Base-by-base conservation (phyloP, 805 yeast genomes). In the Wickerhamiella sergipiensis region DNA sequence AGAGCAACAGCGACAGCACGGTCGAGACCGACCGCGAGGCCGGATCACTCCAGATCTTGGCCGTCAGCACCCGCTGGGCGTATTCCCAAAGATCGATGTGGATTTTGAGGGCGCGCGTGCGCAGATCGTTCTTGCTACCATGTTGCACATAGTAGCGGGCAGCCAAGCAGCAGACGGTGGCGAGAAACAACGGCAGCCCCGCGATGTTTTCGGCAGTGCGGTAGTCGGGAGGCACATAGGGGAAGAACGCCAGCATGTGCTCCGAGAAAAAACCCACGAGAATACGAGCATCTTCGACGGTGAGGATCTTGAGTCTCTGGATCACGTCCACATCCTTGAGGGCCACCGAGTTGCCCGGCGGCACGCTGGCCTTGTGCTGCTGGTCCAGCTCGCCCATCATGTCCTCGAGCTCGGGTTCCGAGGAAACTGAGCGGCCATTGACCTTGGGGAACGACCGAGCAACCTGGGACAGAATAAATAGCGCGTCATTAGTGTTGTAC, bases 21-120 rank as follows among this genome's bases (percentile, higher is more conserved):
- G 96, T 86, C 1, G 95, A 96, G 2, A 88, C 77, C 0, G 92
- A 82, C 55, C 95, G 70, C 6, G 92, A 84, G 52, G 85, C 81
- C 0, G 95, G 92, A 62, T 86, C 95, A 1, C 95, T 95, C 96
- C 95, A 88, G 5, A 86, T 88, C 0, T 95, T 81, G 64, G 83
- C 85, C 2, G 94, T 83, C 43, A 87, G 81, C 53, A 86, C 70
- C 54, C 81, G 65, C 67, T 86, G 95, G 52, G 89, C 86, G 61
- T 83, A 80, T 23, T 81, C 74, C 97, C 97, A 88, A 46, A 88
- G 66, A 50, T 81, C 73, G 57, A 83, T 87, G 63, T 88, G 97
- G 3, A 85, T 73, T 56, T 77, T 80, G 19, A 81, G 47, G 2
- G 43, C 33, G 4, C 52, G 45, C 9, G 33, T 33, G 33, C 15